A percentile compares a stretch with the other conserved stretches of the same genome.
Evolutionary conservation across 352 stramenopile genomes (phyloP).

Genomic region (Phytophthora vignae): DNA sequence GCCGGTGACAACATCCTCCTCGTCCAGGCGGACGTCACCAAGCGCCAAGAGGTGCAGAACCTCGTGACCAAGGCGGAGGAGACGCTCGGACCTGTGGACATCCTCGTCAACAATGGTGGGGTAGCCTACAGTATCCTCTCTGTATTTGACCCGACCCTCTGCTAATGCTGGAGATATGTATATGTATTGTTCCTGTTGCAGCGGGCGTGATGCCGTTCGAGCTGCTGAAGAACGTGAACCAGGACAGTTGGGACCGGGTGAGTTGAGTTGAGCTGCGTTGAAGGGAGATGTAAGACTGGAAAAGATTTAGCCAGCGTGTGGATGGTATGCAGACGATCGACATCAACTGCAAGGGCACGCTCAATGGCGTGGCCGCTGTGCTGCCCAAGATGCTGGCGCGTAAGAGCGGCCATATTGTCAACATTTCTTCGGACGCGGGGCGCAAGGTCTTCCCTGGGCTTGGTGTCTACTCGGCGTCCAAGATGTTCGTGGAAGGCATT

Average conservation of each 20-base stretch:
- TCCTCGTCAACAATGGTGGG: slow-evolving; percentile 90
- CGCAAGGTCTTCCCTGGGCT: slow-evolving; percentile 86
- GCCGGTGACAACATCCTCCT: slow-evolving; percentile 47
- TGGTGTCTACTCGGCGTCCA: slow-evolving; percentile 91
- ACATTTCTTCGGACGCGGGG: slow-evolving; percentile 89
- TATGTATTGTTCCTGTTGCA: slow-evolving; percentile 10
- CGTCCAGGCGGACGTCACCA: slow-evolving; percentile 72
- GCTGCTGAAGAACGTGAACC: slow-evolving; percentile 88
- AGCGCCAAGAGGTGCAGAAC: slow-evolving; percentile 66
- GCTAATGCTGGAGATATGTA: background rate
- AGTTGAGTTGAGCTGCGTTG: background rate
- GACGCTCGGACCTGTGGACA: slow-evolving; percentile 79
- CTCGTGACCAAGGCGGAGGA: slow-evolving; percentile 69
- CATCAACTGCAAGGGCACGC: slow-evolving; percentile 94
- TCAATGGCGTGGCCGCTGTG: slow-evolving; percentile 88
- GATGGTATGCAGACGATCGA: slow-evolving; percentile 75
- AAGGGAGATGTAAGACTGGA: background rate
- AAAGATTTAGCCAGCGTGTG: background rate
- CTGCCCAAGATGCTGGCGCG: slow-evolving; percentile 78
- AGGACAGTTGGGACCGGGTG: slow-evolving; percentile 91
- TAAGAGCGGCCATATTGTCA: slow-evolving; percentile 85
- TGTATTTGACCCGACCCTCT: background rate
- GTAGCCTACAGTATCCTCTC: background rate
- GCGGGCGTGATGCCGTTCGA: slow-evolving; percentile 95
- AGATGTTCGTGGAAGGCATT: slow-evolving; percentile 94